These are phyloP conservation scores for Mikania micrantha DNA, from an alignment of 129 eudicot species.

Conservation along the genomic window DNA sequence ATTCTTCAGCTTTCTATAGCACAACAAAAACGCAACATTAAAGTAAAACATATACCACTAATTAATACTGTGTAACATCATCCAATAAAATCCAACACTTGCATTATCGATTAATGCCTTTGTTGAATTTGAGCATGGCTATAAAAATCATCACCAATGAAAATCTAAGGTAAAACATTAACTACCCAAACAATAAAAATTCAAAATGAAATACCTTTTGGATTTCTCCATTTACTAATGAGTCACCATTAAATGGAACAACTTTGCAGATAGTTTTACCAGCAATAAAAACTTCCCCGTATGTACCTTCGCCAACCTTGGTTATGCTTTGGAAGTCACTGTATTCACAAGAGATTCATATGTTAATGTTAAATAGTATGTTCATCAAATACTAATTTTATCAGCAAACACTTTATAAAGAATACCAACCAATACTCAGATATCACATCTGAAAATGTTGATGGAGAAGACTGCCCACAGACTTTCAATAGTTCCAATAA, in stretches of 20 bases:
- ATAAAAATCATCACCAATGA: background rate
- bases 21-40: conserved; percentile 8
- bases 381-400: background rate
- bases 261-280: conserved; percentile 76
- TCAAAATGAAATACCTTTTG: conserved; percentile 59
- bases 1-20: conserved; percentile 72
- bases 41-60: background rate
- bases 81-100: background rate
- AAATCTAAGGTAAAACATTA: background rate
- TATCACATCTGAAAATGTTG: conserved; percentile 54
- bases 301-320: conserved; percentile 97
- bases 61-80: background rate
- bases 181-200: conserved; percentile 2
- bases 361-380: background rate
- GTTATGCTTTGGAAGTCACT: conserved; percentile 53
- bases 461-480: conserved; percentile 77
- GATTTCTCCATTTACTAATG: conserved; percentile 76
- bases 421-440: conserved; percentile 57
- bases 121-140: background rate
- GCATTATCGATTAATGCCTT: background rate
- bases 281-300: conserved; percentile 88
- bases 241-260: conserved; percentile 90
- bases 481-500: conserved; percentile 51
- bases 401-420: background rate
- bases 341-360: conserved; percentile 10